Evolutionary conservation across 1,284 basidiomycete species (phyloP), one percentile per base, ranked within the genome.

Genomic region (Vanrija pseudolonga): DNA sequence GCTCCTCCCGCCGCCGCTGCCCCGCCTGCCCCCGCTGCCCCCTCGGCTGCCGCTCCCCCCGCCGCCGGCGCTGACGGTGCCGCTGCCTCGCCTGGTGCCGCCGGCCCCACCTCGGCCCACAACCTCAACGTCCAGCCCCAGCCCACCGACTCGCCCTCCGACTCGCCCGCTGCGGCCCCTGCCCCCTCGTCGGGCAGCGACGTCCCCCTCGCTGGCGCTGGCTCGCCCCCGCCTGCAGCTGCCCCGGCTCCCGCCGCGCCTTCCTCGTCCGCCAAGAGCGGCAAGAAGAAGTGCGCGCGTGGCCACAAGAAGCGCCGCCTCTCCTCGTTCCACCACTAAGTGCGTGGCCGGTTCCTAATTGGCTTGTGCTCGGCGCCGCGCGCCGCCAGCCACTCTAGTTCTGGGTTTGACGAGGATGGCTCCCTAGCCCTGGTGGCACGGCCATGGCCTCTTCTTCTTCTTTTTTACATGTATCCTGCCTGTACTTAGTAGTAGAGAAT

Each of bases 21-120:
- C 41, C 19, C 42, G 48, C 32, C 39, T 3, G 26, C 48, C 22
- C 20, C 22, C 2, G 41, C 48, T 23, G 19, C 48, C 15, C 7
- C 32, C 20, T 9, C 20, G 46, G 18, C 36, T 20, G 36, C 23
- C 47, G 39, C 38, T 41, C n/a, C 11, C 14, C 38, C 7, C 7
- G 52, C 50, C 7, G 67, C 67, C 12, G 68, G 68, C 47, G 57
- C 55, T 6, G 66, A 66, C 47, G 61, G 67, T 32, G 32, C 50
- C 64, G 64, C 32, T 5, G 32, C 11, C 14, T 9, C 32, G 12
- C 12, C 32, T 5, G 32, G 32, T 14, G 32, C 32, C 11, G 4
- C 9, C 32, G 32, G 9, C 32, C 9, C 32, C 32, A 4, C 32
- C 12, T 32, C 32, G 32, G 7, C 14, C 32, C 12, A 32, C 32